Base-by-base conservation (phyloP, 2,329 filamentous ascomycete genomes). In the Talaromyces sp. region DNA sequence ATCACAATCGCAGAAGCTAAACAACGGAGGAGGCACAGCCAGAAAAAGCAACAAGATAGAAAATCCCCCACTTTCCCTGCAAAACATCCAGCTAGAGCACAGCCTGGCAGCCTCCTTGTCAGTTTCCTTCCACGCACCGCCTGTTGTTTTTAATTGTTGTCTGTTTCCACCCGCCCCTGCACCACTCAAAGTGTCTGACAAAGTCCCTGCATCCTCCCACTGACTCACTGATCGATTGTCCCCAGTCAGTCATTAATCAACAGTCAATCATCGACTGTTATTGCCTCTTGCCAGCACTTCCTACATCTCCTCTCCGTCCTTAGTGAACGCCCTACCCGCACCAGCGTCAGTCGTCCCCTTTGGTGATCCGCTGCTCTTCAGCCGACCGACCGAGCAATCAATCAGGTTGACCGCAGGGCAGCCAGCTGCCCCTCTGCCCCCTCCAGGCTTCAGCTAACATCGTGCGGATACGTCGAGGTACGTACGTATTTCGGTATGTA, bases 251-350 rank as follows among this genome's bases (percentile, higher is more conserved):
- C 48, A 33, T 9, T 22, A 27, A 27, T 27, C 45, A 48, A 48
- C 22, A 27, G 47, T 50, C 47, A 50, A 33, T 52, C 48, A 52
- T 33, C 27, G 24, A 31, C 8, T 33, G 24, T n/a, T 19, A n/a
- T 24, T 31, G 14, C 24, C 31, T 27, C 9, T 24, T 16, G n/a
- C 33, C 43, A 35, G 31, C 41, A 27, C 13, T 37, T 16, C 14
- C 19, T n/a, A 24, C 39, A 39, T 11, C 14, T 61, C 24, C 14
- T 35, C 11, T 39, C 16, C 33, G 8, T 52, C 16, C 31, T 24
- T 48, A 61, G 43, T 50, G 41, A 61, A 61, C 59, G 43, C 59
- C 59, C 45, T 50, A 50, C 59, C 43, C 45, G 59, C 47, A 52
- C n/a, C 47, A 61, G 59, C 59, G 31, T 22, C n/a, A n/a, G 33